phyloP scores from a whole-genome alignment of 2,329 filamentous ascomycete species.

The Monosporascus sp. region DNA sequence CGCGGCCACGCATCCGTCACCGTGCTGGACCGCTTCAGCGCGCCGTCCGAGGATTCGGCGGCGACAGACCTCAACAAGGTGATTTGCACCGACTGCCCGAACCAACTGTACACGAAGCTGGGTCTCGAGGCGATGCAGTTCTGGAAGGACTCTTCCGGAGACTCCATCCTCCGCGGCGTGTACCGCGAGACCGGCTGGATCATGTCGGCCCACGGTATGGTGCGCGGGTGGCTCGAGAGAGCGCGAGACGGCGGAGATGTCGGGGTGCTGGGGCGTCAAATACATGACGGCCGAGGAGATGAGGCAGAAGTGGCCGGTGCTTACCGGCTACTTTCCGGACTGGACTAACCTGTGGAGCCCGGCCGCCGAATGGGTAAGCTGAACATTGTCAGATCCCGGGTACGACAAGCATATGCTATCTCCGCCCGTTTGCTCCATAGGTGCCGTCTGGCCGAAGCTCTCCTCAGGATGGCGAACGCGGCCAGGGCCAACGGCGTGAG shows the following conservation, averaged over 20 bases:
- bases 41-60: constrained; percentile 20
- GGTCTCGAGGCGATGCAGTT: constrained; percentile 24
- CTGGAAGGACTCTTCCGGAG: constrained; percentile 18
- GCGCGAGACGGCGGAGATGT: constrained; percentile 16
- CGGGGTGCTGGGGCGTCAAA: constrained; percentile 16
- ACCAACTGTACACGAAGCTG: constrained; percentile 24
- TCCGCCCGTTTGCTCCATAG: neutral
- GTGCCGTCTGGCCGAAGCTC: constrained; percentile 21
- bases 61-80: constrained; percentile 33
- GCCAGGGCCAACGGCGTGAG: constrained; percentile 21
- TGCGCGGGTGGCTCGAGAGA: constrained; percentile 24
- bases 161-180: constrained; percentile 23
- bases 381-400: neutral
- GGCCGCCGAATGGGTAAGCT: constrained; percentile 26
- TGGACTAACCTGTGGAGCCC: constrained; percentile 25
- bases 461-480: constrained; percentile 26
- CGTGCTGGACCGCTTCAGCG: constrained; percentile 21
- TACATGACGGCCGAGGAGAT: constrained; percentile 23
- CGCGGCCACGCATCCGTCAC: constrained; percentile 18
- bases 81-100: constrained; percentile 31
- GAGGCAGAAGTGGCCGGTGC: constrained; percentile 21
- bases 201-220: constrained; percentile 19
- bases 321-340: constrained; percentile 19
- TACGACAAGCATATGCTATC: too few relatives aligned
- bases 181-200: constrained; percentile 29